These are phyloP conservation scores for Rhododendron kiyosumense DNA, from an alignment of 148 eudicot genomes.

Conservation along the genomic window DNA sequence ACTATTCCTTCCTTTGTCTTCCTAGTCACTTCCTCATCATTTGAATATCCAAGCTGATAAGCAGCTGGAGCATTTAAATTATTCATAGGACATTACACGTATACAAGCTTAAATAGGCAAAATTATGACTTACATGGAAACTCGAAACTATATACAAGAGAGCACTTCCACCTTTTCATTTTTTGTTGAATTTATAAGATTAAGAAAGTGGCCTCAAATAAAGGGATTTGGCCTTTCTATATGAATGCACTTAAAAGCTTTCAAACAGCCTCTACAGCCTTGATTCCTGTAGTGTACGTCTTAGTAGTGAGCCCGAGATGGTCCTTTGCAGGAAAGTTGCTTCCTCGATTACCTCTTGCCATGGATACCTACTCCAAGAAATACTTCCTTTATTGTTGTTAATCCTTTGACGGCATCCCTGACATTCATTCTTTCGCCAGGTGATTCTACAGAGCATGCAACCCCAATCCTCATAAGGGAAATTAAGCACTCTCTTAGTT, in stretches of 20 bases:
- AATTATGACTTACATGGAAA: neutral
- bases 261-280: neutral
- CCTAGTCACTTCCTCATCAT: neutral
- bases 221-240: neutral
- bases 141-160: neutral
- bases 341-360: neutral
- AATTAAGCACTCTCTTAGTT: neutral
- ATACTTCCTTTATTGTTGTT: neutral
- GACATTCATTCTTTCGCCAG: neutral
- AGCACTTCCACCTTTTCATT: neutral
- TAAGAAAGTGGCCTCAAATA: neutral
- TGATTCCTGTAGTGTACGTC: neutral
- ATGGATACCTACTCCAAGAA: slow-evolving; percentile 2
- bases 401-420: neutral
- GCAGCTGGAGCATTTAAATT: neutral
- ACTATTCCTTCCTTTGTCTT: neutral
- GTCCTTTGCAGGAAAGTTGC: neutral
- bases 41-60: neutral
- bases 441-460: slow-evolving; percentile 7
- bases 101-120: neutral
- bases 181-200: too few species aligned
- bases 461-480: slow-evolving; percentile 3
- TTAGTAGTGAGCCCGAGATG: neutral
- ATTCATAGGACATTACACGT: neutral
- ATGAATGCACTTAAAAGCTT: neutral